A percentile compares a stretch with the other conserved stretches of the same genome.
These are phyloP conservation scores for Ceratobasidium sp. DNA, from an alignment of 1,284 basidiomycete species.

Conservation along the genomic window DNA sequence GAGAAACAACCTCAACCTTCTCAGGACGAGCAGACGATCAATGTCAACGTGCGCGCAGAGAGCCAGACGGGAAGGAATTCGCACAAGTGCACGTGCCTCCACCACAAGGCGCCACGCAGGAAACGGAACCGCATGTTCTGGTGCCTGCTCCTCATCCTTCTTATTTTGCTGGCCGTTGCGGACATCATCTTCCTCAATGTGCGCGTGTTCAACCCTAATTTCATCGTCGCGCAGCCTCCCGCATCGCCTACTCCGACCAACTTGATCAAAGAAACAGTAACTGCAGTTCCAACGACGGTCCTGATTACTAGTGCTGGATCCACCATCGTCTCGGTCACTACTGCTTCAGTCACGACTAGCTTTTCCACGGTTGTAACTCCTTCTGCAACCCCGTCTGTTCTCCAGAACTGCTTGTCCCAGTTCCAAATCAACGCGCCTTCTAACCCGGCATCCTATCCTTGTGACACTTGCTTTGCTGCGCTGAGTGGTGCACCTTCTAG, in stretches of 20 bases:
- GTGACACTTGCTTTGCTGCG: slow-evolving; percentile 63
- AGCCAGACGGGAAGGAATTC: slow-evolving; percentile 51
- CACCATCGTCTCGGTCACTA: slow-evolving; percentile 5
- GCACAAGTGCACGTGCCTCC: slow-evolving; percentile 56
- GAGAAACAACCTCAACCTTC: slow-evolving; percentile 16
- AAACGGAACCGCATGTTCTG: slow-evolving; percentile 53
- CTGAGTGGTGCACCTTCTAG: slow-evolving; percentile 55
- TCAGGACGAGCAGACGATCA: slow-evolving; percentile 18
- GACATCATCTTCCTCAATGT: slow-evolving; percentile 62
- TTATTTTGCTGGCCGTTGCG: slow-evolving; percentile 63
- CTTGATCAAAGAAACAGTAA: slow-evolving; percentile 11
- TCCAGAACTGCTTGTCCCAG: slow-evolving; percentile 64
- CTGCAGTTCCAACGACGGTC: slow-evolving; percentile 27
- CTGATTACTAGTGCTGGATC: slow-evolving; percentile 48
- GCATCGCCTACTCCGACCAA: slow-evolving; percentile 27
- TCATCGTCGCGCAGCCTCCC: slow-evolving; percentile 20
- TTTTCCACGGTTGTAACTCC: slow-evolving; percentile 48
- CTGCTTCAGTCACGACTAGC: slow-evolving; percentile 40
- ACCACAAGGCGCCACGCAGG: slow-evolving; percentile 55
- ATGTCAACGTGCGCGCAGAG: slow-evolving; percentile 19
- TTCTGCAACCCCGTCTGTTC: slow-evolving; percentile 58
- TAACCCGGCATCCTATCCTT: slow-evolving; percentile 63
- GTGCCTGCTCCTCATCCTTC: slow-evolving; percentile 56
- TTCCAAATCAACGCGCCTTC: slow-evolving; percentile 65
- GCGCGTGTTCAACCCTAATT: slow-evolving; percentile 54